Conservation (phyloP, 805 yeast genomes). For the Hanseniaspora guilliermondii region DNA sequence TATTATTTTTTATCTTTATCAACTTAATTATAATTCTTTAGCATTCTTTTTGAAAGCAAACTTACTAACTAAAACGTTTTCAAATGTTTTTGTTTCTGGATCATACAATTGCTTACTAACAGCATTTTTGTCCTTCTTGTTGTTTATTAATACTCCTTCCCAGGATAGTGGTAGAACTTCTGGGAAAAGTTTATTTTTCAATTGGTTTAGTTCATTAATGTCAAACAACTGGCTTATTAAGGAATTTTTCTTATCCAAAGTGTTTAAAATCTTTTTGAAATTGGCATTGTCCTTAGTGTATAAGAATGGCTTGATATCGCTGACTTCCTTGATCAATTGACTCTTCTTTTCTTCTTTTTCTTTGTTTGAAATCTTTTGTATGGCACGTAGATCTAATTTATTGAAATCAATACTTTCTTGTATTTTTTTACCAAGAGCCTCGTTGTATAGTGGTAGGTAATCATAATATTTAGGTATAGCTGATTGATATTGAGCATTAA, state of each 20-base stretch:
- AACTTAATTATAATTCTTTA: not conserved
- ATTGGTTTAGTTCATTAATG: not conserved
- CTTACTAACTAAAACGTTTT: conserved; percentile 24
- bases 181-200: conserved; percentile 1
- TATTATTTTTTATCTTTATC: too few relatives aligned
- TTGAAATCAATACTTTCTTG: conserved; percentile 37
- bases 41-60: conserved; percentile 1
- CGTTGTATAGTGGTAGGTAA: conserved; percentile 23
- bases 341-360: conserved; percentile 22
- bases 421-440: conserved; percentile 28
- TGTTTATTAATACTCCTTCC: conserved; percentile 26
- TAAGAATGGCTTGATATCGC: conserved; percentile 9
- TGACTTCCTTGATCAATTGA: conserved; percentile 15
- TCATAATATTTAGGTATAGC: conserved; percentile 75
- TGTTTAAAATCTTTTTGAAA: conserved; percentile 13
- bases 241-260: not conserved
- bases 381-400: conserved; percentile 23
- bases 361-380: conserved; percentile 27
- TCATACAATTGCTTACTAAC: conserved; percentile 49
- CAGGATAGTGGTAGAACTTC: conserved; percentile 35
- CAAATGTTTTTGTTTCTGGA: conserved; percentile 39
- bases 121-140: conserved; percentile 36
- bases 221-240: conserved; percentile 4
- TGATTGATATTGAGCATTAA: conserved; percentile 80
- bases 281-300: conserved; percentile 11